Base-by-base conservation (phyloP, 495 filamentous ascomycete genomes). In the Tuber calosporum region DNA sequence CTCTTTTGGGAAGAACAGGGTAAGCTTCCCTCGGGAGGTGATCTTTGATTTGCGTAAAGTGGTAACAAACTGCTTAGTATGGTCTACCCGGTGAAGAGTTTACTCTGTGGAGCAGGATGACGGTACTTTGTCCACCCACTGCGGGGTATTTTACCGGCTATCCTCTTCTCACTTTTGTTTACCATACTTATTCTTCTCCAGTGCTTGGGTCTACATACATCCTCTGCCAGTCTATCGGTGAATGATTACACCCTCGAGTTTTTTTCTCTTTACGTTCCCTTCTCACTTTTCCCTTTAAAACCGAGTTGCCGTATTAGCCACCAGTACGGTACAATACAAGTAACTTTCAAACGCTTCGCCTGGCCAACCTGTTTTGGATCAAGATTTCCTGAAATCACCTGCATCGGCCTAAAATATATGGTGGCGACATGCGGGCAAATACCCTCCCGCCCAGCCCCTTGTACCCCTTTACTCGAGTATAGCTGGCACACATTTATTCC, bases 191-290 rank as follows among this genome's bases (percentile, higher is more conserved):
- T 30, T 17, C 53, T 62, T n/a, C n/a, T n/a, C n/a, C n/a, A n/a
- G n/a, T n/a, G 5, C 26, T 62, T 58, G 26, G 53, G 26, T 26
- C 11, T 30, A 9, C 9, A 62, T 62, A 62, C 53, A 11, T 62
- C 1, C 53, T 58, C 53, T 58, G 15, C 53, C 2, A 30, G 53
- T 30, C 26, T 26, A 26, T 62, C 26, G 53, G 53, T 62, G 53
- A 62, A 34, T 62, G 53, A 62, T 62, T 30, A 30, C 53, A n/a
- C 53, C 53, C 53, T 22, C 53, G 53, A 62, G 53, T 62, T 62
- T 62, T 30, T 30, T 17, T 26, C 19, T 20, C 42, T 5, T 11
- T 7, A 17, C 4, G 5, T 2, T 19, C 42, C 22, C 20, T 22
- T 22, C 48, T 58, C 30, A 58, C 48, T 30, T 58, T 26, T 30